Percentiles rank a stretch among this genome's conserved stretches.
Conservation (phyloP, 2,329 filamentous ascomycete species). For the Curvularia hawaiiensis region DNA sequence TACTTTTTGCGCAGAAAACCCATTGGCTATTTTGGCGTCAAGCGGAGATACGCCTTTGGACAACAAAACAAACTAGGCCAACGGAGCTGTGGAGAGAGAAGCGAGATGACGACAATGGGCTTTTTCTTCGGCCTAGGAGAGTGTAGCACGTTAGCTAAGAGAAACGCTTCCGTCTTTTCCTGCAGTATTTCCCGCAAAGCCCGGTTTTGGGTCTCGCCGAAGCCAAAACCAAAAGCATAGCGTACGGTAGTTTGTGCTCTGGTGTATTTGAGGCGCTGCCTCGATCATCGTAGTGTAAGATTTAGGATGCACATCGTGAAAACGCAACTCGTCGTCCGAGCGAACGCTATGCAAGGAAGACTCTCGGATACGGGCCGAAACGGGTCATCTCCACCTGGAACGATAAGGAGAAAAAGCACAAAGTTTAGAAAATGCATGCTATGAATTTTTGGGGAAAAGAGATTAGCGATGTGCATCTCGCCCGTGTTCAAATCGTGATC, state of each 20-base stretch:
- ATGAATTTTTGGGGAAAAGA: background rate
- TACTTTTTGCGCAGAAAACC: background rate
- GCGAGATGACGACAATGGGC: background rate
- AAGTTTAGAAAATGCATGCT: background rate
- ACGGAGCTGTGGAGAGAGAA: background rate
- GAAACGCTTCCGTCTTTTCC: background rate
- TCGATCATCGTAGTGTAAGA: background rate
- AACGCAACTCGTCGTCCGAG: background rate
- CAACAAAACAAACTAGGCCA: background rate
- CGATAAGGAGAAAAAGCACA: background rate
- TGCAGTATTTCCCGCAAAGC: background rate
- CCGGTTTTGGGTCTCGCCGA: background rate
- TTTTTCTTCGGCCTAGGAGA: background rate
- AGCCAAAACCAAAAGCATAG: background rate
- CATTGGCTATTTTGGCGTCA: constrained; percentile 1
- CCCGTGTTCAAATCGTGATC: background rate
- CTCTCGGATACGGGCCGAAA: background rate
- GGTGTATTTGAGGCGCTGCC: background rate
- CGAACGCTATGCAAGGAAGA: background rate
- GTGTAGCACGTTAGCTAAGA: background rate
- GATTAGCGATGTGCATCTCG: background rate
- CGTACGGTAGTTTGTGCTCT: background rate
- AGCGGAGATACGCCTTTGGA: background rate
- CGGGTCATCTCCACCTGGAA: background rate
- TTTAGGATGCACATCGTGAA: background rate